phyloP scores from a whole-genome alignment of 257 asterid species.

The Petrea volubilis region DNA sequence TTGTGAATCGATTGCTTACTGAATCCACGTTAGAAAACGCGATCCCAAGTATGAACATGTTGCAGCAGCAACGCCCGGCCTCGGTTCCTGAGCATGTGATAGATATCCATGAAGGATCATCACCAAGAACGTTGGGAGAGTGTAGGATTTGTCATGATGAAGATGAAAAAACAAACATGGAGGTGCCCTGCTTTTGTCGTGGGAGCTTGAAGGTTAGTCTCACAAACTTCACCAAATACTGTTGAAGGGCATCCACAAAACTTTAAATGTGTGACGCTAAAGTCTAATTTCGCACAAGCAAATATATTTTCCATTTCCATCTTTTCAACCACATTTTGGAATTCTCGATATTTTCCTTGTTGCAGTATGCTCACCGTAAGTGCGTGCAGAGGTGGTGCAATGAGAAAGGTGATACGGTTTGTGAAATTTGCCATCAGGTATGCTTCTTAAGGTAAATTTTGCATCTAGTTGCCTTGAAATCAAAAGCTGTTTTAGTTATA shows the following conservation, averaged over 20 bases:
- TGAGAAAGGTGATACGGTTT: conserved; percentile 81
- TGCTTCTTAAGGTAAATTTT: not conserved
- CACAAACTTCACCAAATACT: no score
- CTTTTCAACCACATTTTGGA: no score
- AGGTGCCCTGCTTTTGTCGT: conserved; percentile 81
- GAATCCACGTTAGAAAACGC: conserved; percentile 53
- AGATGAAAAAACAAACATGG: conserved; percentile 80
- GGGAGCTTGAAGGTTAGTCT: conserved; percentile 88
- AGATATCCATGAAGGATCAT: conserved; percentile 40
- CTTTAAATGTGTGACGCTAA: no score
- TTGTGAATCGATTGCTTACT: conserved; percentile 49
- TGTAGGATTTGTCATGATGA: conserved; percentile 94
- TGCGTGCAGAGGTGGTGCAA: conserved; percentile 91
- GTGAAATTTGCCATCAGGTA: conserved; percentile 91
- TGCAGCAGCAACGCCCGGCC: conserved; percentile 26
- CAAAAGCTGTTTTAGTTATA: no score
- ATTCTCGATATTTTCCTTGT: no score
- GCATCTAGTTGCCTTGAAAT: no score
- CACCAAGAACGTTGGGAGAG: conserved; percentile 47
- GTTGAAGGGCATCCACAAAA: no score
- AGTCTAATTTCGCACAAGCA: no score
- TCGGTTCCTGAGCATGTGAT: conserved; percentile 29
- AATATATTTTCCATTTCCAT: no score
- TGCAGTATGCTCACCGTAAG: conserved; percentile 77
- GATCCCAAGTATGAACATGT: conserved; percentile 36